These are phyloP conservation scores for Tilletia horrida DNA, from an alignment of 1,284 basidiomycete genomes.

Conservation along the genomic window DNA sequence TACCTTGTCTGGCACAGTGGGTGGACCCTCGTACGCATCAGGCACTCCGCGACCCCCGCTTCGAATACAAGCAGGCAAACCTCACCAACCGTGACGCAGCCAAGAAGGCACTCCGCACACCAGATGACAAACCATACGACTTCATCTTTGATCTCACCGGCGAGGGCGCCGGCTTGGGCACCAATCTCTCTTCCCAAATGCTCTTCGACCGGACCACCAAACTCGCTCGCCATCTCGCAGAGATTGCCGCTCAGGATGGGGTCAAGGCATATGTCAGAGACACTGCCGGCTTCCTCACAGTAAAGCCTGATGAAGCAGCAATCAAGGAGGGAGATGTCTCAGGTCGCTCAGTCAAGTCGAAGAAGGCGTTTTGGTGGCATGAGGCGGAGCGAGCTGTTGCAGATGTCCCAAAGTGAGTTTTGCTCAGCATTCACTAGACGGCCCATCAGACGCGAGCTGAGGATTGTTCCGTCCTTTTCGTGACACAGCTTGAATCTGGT, in stretches of 20 bases:
- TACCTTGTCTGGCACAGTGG: conserved; percentile 1
- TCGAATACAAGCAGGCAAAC: conserved; percentile 43
- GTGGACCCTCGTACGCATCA: conserved; percentile 30
- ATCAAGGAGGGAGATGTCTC: conserved; percentile 22
- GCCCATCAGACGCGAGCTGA: neutral
- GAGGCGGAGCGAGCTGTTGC: conserved; percentile 42
- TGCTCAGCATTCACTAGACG: neutral
- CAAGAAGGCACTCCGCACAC: conserved; percentile 27
- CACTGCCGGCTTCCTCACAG: conserved; percentile 32
- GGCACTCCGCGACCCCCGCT: conserved; percentile 33
- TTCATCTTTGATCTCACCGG: conserved; percentile 43
- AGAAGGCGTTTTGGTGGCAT: conserved; percentile 38
- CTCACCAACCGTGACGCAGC: conserved; percentile 25
- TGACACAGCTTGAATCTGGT: conserved; percentile 28
- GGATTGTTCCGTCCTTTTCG: neutral
- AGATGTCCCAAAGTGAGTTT: conserved; percentile 21
- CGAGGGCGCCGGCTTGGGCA: conserved; percentile 28
- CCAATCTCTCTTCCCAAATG: conserved; percentile 31
- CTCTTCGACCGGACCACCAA: conserved; percentile 38
- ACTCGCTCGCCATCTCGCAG: conserved; percentile 31
- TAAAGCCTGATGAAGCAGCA: conserved; percentile 31
- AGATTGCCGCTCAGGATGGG: conserved; percentile 22
- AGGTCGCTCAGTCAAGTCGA: conserved; percentile 21
- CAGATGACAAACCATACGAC: conserved; percentile 30
- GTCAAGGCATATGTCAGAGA: conserved; percentile 41